Evolutionary conservation across 2,329 filamentous ascomycete species (phyloP), one percentile per base, ranked within the genome.

Genomic region (Penicillium expansum): DNA sequence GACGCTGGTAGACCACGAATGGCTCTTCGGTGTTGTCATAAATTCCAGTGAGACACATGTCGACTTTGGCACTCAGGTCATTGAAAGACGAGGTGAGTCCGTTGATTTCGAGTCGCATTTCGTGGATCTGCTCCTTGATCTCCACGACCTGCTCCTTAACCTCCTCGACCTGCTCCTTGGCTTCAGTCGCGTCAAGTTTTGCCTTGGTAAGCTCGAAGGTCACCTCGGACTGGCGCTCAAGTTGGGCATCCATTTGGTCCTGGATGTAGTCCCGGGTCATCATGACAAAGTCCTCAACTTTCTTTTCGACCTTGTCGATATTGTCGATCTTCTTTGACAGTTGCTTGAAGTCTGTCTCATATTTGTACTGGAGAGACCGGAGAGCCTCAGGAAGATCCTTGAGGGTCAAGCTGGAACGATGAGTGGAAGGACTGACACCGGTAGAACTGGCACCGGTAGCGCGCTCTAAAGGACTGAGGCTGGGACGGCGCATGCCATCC

Each of bases 91-190:
- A 32, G 38, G 38, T 41, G 3, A 63, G 18, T 8, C 29, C 29
- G 10, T 56, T 49, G 10, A 63, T 32, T 16, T 66, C 52, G 4
- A 24, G 32, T 6, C 60, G 54, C 29, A 62, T 16, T 1, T 60
- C 59, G 13, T 57, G 55, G 13, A 61, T 14, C 1, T 10, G 6
- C 5, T 44, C 16, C 29, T 43, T 33, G 16, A 20, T 10, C 10
- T 44, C 16, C 2, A 5, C 5, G 9, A 33, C 8, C 29, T 33
- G 29, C 7, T 22, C 29, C 44, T 33, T 33, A n/a, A n/a, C n/a
- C n/a, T n/a, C 16, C 2, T 8, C 5, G 9, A 33, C 8, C 29
- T 33, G 29, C 7, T 22, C 29, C 44, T 33, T 33, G 18, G 14
- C 13, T 5, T 37, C 16, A 9, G 8, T 14, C 6, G 8, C 16